A percentile compares a stretch with the other conserved stretches of the same genome.
These are phyloP conservation scores for Suillus subluteus DNA, from an alignment of 768 basidiomycete species.

Conservation along the genomic window DNA sequence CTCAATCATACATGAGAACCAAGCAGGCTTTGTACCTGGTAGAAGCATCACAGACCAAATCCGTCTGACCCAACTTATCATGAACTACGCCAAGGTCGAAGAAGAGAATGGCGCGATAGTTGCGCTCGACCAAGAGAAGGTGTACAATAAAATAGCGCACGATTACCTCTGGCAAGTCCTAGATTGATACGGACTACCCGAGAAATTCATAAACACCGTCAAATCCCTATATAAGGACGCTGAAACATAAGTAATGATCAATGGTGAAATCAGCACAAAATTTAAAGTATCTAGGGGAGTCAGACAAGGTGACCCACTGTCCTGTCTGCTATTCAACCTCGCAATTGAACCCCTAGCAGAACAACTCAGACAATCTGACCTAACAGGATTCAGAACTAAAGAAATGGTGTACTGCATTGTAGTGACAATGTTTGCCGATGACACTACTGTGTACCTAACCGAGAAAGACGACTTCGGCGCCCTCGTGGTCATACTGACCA, in stretches of 20 bases:
- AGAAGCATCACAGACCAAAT: too few species aligned
- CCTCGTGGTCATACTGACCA: conserved; percentile 31
- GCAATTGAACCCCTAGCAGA: conserved; percentile 9
- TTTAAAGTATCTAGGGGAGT: background rate
- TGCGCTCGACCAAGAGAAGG: too few species aligned
- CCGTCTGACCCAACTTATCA: too few species aligned
- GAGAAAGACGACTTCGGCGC: conserved; percentile 23
- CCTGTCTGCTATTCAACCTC: background rate
- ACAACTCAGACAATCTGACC: background rate
- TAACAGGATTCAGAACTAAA: background rate
- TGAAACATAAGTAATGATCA: background rate
- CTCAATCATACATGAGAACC: too few species aligned
- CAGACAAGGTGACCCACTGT: conserved; percentile 2
- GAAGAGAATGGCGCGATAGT: too few species aligned
- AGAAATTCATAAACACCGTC: background rate
- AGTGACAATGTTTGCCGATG: conserved; percentile 30
- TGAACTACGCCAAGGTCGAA: too few species aligned
- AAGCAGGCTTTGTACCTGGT: too few species aligned
- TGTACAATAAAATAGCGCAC: too few species aligned
- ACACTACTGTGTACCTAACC: conserved; percentile 26
- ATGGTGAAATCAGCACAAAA: background rate
- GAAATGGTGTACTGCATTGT: conserved; percentile 8
- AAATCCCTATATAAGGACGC: background rate
- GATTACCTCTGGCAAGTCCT: too few species aligned
- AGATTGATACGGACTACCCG: too few species aligned